Conservation (phyloP, 2,329 filamentous ascomycete species). For the Madurella mycetomatis region DNA sequence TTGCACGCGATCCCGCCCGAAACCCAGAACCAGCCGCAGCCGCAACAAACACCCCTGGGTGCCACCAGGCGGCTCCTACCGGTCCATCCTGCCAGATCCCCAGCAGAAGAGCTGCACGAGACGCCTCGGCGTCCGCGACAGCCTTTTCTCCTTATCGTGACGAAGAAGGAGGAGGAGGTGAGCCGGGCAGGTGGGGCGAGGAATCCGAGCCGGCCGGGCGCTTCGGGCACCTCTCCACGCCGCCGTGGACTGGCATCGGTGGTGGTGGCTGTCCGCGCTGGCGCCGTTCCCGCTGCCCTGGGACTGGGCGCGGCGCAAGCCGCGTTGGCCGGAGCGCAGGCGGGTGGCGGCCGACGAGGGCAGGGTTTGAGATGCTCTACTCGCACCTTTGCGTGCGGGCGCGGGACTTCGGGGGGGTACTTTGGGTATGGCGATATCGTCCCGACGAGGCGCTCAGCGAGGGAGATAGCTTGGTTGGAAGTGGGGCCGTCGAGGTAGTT, state of each 20-base stretch:
- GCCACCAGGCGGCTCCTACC: conserved; percentile 1
- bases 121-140: conserved; percentile 12
- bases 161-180: background rate
- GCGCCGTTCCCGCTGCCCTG: background rate
- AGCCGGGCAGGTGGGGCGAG: background rate
- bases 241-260: no score
- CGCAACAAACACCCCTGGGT: background rate
- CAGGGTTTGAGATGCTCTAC: conserved; percentile 28
- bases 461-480: conserved; percentile 22
- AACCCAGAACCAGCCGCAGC: background rate
- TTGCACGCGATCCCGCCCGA: background rate
- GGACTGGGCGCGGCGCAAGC: background rate
- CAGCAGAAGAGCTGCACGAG: background rate
- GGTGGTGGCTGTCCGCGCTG: no score
- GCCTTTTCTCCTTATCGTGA: background rate
- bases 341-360: conserved; percentile 22
- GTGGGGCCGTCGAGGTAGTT: conserved; percentile 30
- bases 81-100: background rate
- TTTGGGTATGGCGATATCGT: conserved; percentile 26
- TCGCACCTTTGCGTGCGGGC: conserved; percentile 27
- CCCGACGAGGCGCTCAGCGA: no score
- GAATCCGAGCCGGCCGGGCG: no score
- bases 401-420: conserved; percentile 21
- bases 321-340: background rate
- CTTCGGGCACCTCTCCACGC: no score